Evolutionary conservation across 2,329 filamentous ascomycete species (phyloP).

Genomic region (Fusarium anguioides): DNA sequence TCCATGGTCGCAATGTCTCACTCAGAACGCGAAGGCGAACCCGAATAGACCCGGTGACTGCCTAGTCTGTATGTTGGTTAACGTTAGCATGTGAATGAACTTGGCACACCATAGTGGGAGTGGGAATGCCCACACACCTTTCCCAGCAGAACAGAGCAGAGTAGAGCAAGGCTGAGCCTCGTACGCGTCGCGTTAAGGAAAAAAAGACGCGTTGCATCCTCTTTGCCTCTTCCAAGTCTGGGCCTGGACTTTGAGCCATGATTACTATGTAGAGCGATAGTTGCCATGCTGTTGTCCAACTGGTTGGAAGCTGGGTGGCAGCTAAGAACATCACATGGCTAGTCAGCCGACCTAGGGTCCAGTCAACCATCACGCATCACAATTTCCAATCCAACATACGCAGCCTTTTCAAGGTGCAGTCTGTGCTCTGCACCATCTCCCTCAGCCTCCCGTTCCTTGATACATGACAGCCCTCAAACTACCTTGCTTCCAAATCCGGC

Average conservation of each 20-base stretch:
- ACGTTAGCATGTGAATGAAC: slow-evolving; percentile 38
- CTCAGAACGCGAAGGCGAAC: slow-evolving; percentile 22
- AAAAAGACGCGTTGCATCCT: slow-evolving; percentile 31
- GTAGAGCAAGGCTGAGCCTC: slow-evolving; percentile 36
- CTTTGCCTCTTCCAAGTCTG: not conserved
- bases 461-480: slow-evolving; percentile 15
- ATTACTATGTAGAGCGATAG: slow-evolving; percentile 29
- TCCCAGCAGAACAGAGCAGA: not conserved
- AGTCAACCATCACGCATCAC: slow-evolving; percentile 24
- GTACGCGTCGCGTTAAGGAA: slow-evolving; percentile 31
- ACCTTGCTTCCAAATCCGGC: slow-evolving; percentile 24
- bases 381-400: slow-evolving; percentile 16
- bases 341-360: slow-evolving; percentile 43
- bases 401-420: slow-evolving; percentile 21
- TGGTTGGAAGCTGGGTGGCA: slow-evolving; percentile 11
- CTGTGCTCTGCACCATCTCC: slow-evolving; percentile 28
- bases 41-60: slow-evolving; percentile 37
- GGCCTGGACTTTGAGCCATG: slow-evolving; percentile 8
- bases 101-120: slow-evolving; percentile 25
- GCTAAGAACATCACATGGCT: slow-evolving; percentile 43
- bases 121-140: slow-evolving; percentile 31
- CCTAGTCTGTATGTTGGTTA: slow-evolving; percentile 23
- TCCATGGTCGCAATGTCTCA: slow-evolving; percentile 35
- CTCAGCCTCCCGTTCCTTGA: slow-evolving; percentile 24
- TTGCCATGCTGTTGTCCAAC: slow-evolving; percentile 1